phyloP scores from a whole-genome alignment of 306 rosid species.

The Lupinus albus region DNA sequence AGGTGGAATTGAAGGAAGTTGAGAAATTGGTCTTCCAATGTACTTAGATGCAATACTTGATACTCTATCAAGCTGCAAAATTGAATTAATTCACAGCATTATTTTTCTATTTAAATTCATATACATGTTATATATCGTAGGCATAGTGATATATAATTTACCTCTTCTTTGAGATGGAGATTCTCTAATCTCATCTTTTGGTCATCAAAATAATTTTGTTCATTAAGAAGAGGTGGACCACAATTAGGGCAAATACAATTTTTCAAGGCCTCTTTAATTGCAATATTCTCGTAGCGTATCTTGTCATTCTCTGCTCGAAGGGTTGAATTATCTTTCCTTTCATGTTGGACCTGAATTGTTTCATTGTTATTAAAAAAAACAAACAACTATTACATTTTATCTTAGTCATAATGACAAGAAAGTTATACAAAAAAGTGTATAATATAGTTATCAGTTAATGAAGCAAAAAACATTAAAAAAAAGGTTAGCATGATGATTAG shows the following conservation, averaged over 20 bases:
- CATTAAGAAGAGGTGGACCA: conserved; percentile 80
- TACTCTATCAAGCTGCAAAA: conserved; percentile 84
- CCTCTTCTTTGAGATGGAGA: conserved; percentile 95
- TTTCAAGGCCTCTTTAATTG: conserved; percentile 86
- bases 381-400: too few relatives aligned
- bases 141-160: conserved; percentile 2
- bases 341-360: conserved; percentile 77
- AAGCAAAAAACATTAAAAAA: too few relatives aligned
- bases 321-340: conserved; percentile 72
- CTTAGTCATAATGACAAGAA: too few relatives aligned
- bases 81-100: background rate
- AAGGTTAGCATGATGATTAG: too few relatives aligned
- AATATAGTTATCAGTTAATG: too few relatives aligned
- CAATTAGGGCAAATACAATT: conserved; percentile 89
- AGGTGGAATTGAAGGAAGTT: conserved; percentile 82
- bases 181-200: conserved; percentile 82
- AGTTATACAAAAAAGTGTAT: too few relatives aligned
- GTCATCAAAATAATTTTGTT: conserved; percentile 89
- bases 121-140: too few relatives aligned
- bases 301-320: conserved; percentile 92
- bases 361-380: background rate
- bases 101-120: background rate
- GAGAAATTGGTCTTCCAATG: conserved; percentile 95
- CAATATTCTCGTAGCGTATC: conserved; percentile 92
- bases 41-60: conserved; percentile 91